These are phyloP conservation scores for Xylaria acuta DNA, from an alignment of 495 filamentous ascomycete genomes.

Conservation along the genomic window DNA sequence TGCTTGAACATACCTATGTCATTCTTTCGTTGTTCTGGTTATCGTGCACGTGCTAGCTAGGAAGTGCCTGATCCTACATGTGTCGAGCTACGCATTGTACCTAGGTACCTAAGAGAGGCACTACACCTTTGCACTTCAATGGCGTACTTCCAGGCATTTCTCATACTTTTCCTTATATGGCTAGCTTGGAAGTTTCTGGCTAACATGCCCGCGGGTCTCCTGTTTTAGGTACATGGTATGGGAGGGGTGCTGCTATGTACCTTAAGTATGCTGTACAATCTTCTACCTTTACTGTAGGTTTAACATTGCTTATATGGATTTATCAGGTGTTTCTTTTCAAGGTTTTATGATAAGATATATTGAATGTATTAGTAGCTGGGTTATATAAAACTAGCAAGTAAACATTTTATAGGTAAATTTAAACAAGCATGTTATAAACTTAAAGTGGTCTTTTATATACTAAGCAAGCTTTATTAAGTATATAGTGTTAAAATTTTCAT, in stretches of 20 bases:
- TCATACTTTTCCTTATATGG: background rate
- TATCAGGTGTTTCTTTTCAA: background rate
- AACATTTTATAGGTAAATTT: background rate
- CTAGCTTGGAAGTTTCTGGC: conserved; percentile 1
- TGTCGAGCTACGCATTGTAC: background rate
- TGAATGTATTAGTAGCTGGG: background rate
- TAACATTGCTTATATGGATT: background rate
- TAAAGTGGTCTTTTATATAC: background rate
- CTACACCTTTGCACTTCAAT: background rate
- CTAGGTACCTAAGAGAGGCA: background rate
- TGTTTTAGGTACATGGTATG: background rate
- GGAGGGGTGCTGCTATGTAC: background rate
- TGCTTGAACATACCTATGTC: background rate
- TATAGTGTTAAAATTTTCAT: background rate
- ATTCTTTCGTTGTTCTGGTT: conserved; percentile 8
- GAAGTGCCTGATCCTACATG: background rate
- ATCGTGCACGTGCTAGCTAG: conserved; percentile 20
- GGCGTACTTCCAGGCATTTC: background rate
- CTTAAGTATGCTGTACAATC: background rate
- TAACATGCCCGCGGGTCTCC: background rate
- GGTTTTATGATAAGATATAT: background rate
- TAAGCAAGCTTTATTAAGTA: background rate
- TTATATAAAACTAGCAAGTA: background rate
- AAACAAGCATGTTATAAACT: background rate
- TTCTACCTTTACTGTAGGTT: background rate